Evolutionary conservation across 2,329 filamentous ascomycete species (phyloP).

Genomic region (Allantophomopsis cytisporea): DNA sequence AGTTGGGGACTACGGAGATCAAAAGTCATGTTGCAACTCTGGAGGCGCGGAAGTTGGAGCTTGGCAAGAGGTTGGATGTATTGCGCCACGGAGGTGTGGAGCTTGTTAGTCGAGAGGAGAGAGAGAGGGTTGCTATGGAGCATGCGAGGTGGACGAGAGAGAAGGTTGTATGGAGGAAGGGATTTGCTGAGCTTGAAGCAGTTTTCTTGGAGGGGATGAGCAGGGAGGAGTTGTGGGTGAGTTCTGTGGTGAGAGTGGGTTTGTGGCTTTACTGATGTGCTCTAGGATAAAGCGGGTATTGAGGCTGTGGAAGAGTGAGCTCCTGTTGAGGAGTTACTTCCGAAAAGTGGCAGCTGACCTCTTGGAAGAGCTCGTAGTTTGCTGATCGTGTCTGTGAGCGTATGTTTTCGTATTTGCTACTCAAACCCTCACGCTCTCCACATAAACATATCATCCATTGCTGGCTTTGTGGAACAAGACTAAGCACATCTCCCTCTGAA

Average conservation of each 20-base stretch:
- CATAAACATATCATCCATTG: too few relatives aligned
- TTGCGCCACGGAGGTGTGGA: conserved; percentile 23
- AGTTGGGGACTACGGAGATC: conserved; percentile 36
- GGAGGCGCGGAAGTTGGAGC: conserved; percentile 25
- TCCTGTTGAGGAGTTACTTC: too few relatives aligned
- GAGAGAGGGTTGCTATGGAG: conserved; percentile 27
- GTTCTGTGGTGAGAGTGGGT: conserved; percentile 7
- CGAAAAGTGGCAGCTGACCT: too few relatives aligned
- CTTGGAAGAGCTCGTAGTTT: too few relatives aligned
- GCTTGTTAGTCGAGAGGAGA: conserved; percentile 32
- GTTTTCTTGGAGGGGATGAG: conserved; percentile 29
- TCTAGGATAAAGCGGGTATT: conserved; percentile 1
- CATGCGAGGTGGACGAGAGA: conserved; percentile 27
- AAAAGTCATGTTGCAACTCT: conserved; percentile 26
- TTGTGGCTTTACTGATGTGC: background rate
- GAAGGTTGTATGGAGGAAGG: conserved; percentile 14
- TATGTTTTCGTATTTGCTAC: too few relatives aligned
- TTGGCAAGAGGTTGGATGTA: conserved; percentile 24
- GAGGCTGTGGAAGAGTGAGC: background rate
- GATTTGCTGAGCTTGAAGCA: conserved; percentile 19
- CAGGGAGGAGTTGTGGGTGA: conserved; percentile 33
- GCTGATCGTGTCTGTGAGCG: too few relatives aligned
- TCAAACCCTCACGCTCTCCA: too few relatives aligned
- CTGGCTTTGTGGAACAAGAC: too few relatives aligned
- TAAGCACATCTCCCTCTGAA: too few relatives aligned